Conservation (phyloP, 2,329 filamentous ascomycete species). For the Fusarium protoensiforme region DNA sequence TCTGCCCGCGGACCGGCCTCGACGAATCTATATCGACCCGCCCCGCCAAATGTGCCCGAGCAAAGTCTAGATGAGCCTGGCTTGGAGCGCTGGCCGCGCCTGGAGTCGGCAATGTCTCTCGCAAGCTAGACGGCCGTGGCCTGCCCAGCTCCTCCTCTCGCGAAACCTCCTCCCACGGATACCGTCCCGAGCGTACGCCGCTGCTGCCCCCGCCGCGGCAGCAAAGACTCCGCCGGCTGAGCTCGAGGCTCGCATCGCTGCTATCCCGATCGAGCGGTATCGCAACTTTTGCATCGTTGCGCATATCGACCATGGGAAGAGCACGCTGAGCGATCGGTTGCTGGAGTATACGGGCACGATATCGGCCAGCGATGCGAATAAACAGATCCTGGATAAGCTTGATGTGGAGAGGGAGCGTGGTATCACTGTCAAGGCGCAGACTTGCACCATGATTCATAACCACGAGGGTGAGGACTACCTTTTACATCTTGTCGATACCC, state of each 20-base stretch:
- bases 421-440: conserved; percentile 99
- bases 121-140: conserved; percentile 34
- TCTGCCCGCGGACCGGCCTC: conserved; percentile 12
- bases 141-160: conserved; percentile 9
- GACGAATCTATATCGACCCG: background rate
- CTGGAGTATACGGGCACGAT: conserved; percentile 97
- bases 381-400: conserved; percentile 96
- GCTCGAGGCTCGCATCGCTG: conserved; percentile 68
- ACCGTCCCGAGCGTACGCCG: conserved; percentile 15
- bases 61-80: conserved; percentile 50
- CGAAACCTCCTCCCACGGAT: background rate
- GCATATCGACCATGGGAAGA: conserved; percentile 99
- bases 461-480: conserved; percentile 89
- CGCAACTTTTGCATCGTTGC: conserved; percentile 99
- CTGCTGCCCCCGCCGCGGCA: conserved; percentile 1
- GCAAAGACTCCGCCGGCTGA: conserved; percentile 48
- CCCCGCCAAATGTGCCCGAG: conserved; percentile 36
- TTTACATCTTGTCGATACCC: conserved; percentile 94
- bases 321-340: conserved; percentile 90
- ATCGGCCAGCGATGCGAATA: conserved; percentile 80
- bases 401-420: conserved; percentile 96
- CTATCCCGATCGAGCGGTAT: conserved; percentile 81
- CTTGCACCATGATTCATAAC: conserved; percentile 96
- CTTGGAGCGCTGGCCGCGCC: conserved; percentile 50
- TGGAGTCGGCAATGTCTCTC: conserved; percentile 51